phyloP scores from a whole-genome alignment of 192 early-diverging fungal species.

The Backusella circina region DNA sequence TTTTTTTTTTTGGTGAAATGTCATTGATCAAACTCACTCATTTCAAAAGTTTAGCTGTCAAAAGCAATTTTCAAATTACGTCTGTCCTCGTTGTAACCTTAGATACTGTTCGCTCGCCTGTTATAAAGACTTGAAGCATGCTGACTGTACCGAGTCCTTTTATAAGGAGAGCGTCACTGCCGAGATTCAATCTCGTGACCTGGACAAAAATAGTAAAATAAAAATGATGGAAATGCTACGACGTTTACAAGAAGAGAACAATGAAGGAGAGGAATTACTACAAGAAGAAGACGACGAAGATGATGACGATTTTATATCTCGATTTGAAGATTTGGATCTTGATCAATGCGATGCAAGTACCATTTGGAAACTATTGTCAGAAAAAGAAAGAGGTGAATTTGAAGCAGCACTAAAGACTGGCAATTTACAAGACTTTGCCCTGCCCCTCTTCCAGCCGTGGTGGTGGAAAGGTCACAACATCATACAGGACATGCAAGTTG shows the following conservation, averaged over 20 bases:
- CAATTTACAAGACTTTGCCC: not conserved
- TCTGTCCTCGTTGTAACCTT: conserved; percentile 65
- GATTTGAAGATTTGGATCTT: conserved; percentile 46
- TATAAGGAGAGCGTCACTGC: conserved; percentile 53
- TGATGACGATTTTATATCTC: conserved; percentile 36
- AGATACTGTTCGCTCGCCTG: conserved; percentile 61
- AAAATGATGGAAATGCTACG: conserved; percentile 50
- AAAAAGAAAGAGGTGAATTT: conserved; percentile 47
- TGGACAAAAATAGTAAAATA: conserved; percentile 40
- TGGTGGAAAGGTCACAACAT: not conserved
- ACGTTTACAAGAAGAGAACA: conserved; percentile 40
- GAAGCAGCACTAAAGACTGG: conserved; percentile 20
- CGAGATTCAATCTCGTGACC: conserved; percentile 44
- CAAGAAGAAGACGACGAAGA: conserved; percentile 29
- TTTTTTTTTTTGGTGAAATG: not conserved
- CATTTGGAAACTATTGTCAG: conserved; percentile 46
- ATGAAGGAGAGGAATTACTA: conserved; percentile 21
- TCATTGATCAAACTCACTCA: not conserved
- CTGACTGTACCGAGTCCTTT: conserved; percentile 49
- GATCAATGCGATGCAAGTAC: conserved; percentile 39
- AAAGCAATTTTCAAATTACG: conserved; percentile 53
- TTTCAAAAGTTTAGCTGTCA: conserved; percentile 45
- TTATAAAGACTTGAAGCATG: conserved; percentile 50
- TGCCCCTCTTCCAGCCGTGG: not conserved
- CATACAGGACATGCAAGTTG: not conserved